Percentiles rank a stretch among this genome's conserved stretches.
Evolutionary conservation across 345 rosid genomes (phyloP).

Genomic region (Cochlearia excelsa): DNA sequence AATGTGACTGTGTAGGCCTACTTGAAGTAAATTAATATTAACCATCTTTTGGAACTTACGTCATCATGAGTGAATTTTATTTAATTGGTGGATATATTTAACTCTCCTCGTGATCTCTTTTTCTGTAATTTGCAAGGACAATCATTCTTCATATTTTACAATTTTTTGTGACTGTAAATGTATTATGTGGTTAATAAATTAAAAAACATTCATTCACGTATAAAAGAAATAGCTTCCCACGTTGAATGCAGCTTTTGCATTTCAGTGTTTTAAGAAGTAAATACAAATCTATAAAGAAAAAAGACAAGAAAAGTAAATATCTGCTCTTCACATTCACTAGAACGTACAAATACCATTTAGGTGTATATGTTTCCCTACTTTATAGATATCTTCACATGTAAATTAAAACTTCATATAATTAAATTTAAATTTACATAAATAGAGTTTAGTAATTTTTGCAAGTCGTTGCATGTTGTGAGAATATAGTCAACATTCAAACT

Average conservation of each 20-base stretch:
- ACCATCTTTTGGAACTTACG: conserved; percentile 21
- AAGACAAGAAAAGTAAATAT: conserved; percentile 9
- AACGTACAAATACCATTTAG: conserved; percentile 20
- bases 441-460: too few species aligned
- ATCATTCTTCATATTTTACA: conserved; percentile 25
- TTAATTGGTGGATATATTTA: conserved; percentile 13
- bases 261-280: conserved; percentile 22
- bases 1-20: conserved; percentile 3
- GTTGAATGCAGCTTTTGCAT: conserved; percentile 32
- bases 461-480: neutral
- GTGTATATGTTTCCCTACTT: neutral
- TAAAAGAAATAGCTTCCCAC: conserved; percentile 2
- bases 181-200: too few species aligned
- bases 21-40: conserved; percentile 4
- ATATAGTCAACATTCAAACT: conserved; percentile 22
- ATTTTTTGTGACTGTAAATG: neutral
- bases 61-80: conserved; percentile 32
- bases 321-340: conserved; percentile 17
- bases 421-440: too few species aligned
- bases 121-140: conserved; percentile 26
- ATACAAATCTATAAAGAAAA: conserved; percentile 23
- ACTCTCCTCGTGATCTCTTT: conserved; percentile 23
- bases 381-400: too few species aligned
- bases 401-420: too few species aligned
- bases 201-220: too few species aligned